phyloP scores from a whole-genome alignment of 768 basidiomycete species.

The Termitomyces sp. region DNA sequence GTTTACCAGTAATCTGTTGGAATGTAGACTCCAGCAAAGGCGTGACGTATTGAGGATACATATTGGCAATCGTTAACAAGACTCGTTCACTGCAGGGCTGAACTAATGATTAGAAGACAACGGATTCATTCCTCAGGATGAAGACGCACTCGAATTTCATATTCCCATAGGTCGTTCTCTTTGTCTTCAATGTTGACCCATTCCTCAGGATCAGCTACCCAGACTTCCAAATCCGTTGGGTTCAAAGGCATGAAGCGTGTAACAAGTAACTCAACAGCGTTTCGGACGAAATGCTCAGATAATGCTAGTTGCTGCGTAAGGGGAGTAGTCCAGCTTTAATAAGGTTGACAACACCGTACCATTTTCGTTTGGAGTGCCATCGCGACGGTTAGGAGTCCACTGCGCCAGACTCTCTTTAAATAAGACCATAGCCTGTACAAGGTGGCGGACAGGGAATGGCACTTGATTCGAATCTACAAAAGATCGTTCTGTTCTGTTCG shows the following conservation, averaged over 20 bases:
- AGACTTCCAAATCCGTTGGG: constrained; percentile 72
- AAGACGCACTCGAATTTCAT: constrained; percentile 72
- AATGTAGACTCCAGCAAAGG: constrained; percentile 62
- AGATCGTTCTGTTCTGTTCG: not conserved
- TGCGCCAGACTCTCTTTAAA: constrained; percentile 80
- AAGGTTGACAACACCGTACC: constrained; percentile 30
- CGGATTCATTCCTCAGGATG: not conserved
- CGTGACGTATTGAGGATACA: constrained; percentile 64
- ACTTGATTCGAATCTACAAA: constrained; percentile 54
- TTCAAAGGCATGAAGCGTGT: constrained; percentile 83
- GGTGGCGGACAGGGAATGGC: constrained; percentile 70
- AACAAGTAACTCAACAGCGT: constrained; percentile 71
- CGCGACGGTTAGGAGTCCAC: constrained; percentile 65
- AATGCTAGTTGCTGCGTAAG: constrained; percentile 37
- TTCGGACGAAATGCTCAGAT: constrained; percentile 65
- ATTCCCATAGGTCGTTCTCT: constrained; percentile 92
- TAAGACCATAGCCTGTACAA: constrained; percentile 81
- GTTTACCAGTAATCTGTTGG: constrained; percentile 55
- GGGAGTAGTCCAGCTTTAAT: not conserved
- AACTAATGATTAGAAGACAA: not conserved
- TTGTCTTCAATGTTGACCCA: constrained; percentile 90
- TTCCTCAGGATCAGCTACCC: constrained; percentile 89
- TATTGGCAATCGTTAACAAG: constrained; percentile 68
- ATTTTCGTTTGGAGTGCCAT: constrained; percentile 54
- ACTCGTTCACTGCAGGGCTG: constrained; percentile 95